phyloP scores from a whole-genome alignment of 2,329 filamentous ascomycete genomes.

The Didymella keratinophila region DNA sequence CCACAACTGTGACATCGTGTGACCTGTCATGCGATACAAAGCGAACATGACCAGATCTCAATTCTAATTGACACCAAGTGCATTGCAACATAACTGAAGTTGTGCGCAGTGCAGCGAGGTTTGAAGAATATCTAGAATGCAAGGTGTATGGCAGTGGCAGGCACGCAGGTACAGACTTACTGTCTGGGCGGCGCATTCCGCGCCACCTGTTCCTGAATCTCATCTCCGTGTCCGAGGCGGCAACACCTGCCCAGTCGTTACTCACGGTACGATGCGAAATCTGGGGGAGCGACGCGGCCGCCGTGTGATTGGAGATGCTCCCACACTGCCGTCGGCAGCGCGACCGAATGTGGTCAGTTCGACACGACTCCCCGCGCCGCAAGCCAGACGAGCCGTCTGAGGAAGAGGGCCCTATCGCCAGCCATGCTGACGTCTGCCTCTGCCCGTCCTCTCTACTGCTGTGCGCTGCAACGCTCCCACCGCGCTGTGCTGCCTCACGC shows the following conservation, averaged over 20 bases:
- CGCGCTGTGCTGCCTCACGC: conserved; percentile 4
- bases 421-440: conserved; percentile 19
- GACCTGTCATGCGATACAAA: conserved; percentile 1
- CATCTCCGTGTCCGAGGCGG: conserved; percentile 24
- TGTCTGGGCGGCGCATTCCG: conserved; percentile 12
- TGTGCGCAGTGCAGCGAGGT: not conserved
- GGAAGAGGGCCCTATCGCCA: conserved; percentile 8
- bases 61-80: not conserved
- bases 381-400: conserved; percentile 18
- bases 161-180: conserved; percentile 1
- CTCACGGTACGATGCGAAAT: conserved; percentile 24
- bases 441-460: conserved; percentile 1
- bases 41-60: not conserved
- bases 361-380: conserved; percentile 20
- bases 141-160: not conserved
- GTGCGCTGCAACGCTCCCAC: conserved; percentile 2
- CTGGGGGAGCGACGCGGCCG: conserved; percentile 28
- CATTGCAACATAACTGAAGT: not conserved
- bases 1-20: conserved; percentile 1
- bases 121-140: not conserved
- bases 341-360: conserved; percentile 1
- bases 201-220: conserved; percentile 32
- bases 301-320: conserved; percentile 42
- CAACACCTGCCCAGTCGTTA: conserved; percentile 23
- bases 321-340: conserved; percentile 27